A percentile compares a stretch with the other conserved stretches of the same genome.
These are phyloP conservation scores for Coleophoma eucalyptorum DNA, from an alignment of 2,329 filamentous ascomycete genomes.

Conservation along the genomic window DNA sequence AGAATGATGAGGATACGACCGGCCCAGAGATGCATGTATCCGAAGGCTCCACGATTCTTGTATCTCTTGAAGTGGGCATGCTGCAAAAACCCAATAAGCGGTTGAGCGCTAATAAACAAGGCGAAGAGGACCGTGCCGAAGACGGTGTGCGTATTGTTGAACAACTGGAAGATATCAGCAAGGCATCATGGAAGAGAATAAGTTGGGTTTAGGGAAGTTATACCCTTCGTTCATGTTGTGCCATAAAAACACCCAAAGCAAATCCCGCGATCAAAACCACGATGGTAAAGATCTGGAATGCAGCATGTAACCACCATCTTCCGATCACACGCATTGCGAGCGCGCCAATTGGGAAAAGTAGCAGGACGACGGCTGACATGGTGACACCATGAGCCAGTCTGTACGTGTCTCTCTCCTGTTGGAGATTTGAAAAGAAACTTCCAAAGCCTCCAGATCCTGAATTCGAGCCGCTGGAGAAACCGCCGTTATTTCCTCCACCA, in stretches of 20 bases:
- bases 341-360: background rate
- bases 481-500: background rate
- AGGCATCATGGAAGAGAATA: background rate
- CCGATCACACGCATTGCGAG: background rate
- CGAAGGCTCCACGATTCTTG: background rate
- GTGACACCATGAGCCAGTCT: background rate
- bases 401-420: background rate
- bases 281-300: background rate
- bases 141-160: background rate
- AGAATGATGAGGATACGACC: background rate
- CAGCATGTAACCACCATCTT: background rate
- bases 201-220: background rate
- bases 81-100: background rate
- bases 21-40: background rate
- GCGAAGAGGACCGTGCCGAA: background rate
- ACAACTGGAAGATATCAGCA: background rate
- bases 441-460: too few species aligned
- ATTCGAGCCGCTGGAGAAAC: too few species aligned
- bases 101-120: background rate
- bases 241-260: background rate
- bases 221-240: background rate
- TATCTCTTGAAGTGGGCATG: background rate
- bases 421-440: too few species aligned
- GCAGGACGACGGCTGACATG: background rate
- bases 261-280: background rate